These are phyloP conservation scores for Globisporangium viniferum DNA, from an alignment of 352 stramenopile species.

Conservation along the genomic window DNA sequence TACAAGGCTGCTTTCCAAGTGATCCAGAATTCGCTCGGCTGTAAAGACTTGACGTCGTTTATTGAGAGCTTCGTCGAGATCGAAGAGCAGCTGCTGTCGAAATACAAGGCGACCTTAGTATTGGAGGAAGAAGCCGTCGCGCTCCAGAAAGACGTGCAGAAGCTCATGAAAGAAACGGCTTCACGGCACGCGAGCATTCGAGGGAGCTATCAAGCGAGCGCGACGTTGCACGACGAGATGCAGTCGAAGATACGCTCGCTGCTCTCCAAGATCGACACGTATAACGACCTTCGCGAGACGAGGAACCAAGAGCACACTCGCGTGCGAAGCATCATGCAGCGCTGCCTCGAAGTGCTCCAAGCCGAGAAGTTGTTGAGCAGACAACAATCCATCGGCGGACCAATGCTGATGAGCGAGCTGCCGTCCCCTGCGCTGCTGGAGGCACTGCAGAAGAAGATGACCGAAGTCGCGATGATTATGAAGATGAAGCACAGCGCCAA, in stretches of 20 bases:
- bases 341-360: slow-evolving; percentile 61
- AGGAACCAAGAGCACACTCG: slow-evolving; percentile 48
- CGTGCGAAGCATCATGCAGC: slow-evolving; percentile 50
- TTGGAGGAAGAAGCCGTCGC: slow-evolving; percentile 45
- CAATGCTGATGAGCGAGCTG: slow-evolving; percentile 48
- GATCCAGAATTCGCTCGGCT: slow-evolving; percentile 44
- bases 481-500: slow-evolving; percentile 45
- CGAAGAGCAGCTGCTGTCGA: slow-evolving; percentile 62
- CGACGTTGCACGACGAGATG: slow-evolving; percentile 35
- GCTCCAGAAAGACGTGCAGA: slow-evolving; percentile 33
- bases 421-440: slow-evolving; percentile 46
- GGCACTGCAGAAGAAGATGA: slow-evolving; percentile 65
- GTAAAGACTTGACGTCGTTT: slow-evolving; percentile 28
- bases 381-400: slow-evolving; percentile 16
- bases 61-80: slow-evolving; percentile 45
- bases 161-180: slow-evolving; percentile 27
- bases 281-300: slow-evolving; percentile 49
- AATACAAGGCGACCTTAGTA: slow-evolving; percentile 53
- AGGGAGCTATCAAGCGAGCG: slow-evolving; percentile 28
- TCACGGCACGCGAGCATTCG: slow-evolving; percentile 33
- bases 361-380: slow-evolving; percentile 32
- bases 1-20: slow-evolving; percentile 45
- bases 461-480: slow-evolving; percentile 52
- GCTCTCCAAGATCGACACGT: slow-evolving; percentile 31
- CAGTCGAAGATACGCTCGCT: slow-evolving; percentile 29